These are phyloP conservation scores for Trebouxia sp. DNA, from an alignment of 139 green algal species.

Conservation along the genomic window DNA sequence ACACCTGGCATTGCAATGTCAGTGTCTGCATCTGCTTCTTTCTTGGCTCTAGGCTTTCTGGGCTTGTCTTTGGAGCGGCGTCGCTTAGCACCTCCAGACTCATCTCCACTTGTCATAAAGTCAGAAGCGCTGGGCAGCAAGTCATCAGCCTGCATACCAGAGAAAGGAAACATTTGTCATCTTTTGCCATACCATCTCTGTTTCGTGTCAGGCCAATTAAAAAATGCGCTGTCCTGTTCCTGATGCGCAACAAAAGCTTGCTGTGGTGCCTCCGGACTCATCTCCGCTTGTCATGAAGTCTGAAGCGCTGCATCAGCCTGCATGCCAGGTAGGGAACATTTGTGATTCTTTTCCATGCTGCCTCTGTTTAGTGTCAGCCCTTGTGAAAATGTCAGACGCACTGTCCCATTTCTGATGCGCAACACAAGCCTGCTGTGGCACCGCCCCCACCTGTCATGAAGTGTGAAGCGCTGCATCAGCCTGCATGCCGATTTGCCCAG, in stretches of 20 bases:
- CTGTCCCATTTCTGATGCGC: no score
- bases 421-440: background rate
- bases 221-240: no score
- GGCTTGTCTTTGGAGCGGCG: background rate
- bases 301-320: background rate
- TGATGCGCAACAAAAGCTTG: background rate
- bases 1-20: background rate
- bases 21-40: background rate
- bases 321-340: background rate
- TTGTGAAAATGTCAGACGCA: no score
- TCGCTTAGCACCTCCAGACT: background rate
- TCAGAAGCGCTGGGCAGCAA: background rate
- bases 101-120: constrained; percentile 12
- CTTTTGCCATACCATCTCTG: no score
- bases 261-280: background rate
- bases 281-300: background rate
- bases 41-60: background rate
- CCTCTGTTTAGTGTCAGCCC: no score
- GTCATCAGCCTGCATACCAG: background rate
- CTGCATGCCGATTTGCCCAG: no score
- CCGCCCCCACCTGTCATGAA: background rate
- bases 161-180: background rate
- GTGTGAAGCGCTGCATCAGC: background rate
- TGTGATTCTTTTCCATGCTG: background rate
- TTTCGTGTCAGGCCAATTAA: no score